phyloP scores from a whole-genome alignment of 2,329 filamentous ascomycete genomes.

The Penicillium griseofulvum region DNA sequence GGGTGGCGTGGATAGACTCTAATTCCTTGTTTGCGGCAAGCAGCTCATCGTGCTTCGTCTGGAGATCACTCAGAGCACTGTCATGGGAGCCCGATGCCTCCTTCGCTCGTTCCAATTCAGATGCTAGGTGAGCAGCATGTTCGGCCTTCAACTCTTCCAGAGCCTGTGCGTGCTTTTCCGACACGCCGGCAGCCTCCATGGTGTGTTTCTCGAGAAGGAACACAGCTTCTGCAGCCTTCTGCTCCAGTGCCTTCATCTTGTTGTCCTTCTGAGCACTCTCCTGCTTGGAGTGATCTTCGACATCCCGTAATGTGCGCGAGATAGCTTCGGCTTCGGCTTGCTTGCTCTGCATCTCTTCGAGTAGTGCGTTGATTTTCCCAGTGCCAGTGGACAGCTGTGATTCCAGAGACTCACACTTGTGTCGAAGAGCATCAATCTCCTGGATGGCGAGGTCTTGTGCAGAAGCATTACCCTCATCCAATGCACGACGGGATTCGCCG shows the following conservation, averaged over 20 bases:
- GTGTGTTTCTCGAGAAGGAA: constrained; percentile 37
- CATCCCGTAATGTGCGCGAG: constrained; percentile 36
- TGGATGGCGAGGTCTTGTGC: constrained; percentile 35
- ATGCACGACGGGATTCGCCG: constrained; percentile 30
- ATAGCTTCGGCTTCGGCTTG: constrained; percentile 38
- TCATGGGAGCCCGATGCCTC: constrained; percentile 34
- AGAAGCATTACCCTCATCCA: constrained; percentile 35
- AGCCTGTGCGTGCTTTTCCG: constrained; percentile 35
- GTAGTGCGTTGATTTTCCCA: constrained; percentile 34
- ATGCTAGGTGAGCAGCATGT: constrained; percentile 28
- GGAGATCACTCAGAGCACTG: constrained; percentile 31
- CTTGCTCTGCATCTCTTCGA: constrained; percentile 36
- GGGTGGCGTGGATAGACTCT: constrained; percentile 32
- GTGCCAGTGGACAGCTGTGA: constrained; percentile 31
- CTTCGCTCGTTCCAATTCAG: constrained; percentile 33
- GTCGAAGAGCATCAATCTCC: constrained; percentile 37
- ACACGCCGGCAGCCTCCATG: constrained; percentile 25
- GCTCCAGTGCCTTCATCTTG: constrained; percentile 33
- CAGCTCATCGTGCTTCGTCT: constrained; percentile 36
- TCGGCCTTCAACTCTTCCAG: constrained; percentile 35
- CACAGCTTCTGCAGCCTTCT: constrained; percentile 34
- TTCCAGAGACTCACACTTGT: constrained; percentile 36
- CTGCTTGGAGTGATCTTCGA: constrained; percentile 39
- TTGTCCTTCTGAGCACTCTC: constrained; percentile 38
- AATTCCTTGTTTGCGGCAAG: constrained; percentile 28